Base-by-base conservation (phyloP, 306 rosid genomes). In the Sophora flavescens region DNA sequence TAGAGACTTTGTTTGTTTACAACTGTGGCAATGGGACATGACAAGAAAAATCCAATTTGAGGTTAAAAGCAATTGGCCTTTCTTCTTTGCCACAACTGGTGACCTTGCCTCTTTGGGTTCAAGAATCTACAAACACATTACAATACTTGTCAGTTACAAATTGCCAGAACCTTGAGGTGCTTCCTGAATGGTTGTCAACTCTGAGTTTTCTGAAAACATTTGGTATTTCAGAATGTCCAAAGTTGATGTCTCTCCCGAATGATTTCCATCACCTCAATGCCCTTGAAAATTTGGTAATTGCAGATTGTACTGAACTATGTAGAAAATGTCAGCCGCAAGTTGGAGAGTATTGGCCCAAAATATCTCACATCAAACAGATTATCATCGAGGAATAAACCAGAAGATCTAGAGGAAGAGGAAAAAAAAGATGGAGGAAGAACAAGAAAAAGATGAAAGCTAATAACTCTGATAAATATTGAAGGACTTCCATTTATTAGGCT, bases 311-410 rank as follows among this genome's bases (percentile, higher is more conserved):
- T 0, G 6, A 39, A 7, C 2, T 0, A 39, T 39, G 8, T 39
- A 1, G 17, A 58, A 58, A 42, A 9, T 42, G 0, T 9, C 50
- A n/a, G 11, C 77, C 1, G 6, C 68, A 42, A 26, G 15, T 8
- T 28, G 68, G 44, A 42, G 77, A 50, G 63, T 22, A 7, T 36
- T 75, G 72, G 79, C 17, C 44, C 38, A 41, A 48, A 5, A 61
- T 75, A 35, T 63, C 72, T 2, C 63, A 63, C 48, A 18, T 63
- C 28, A 75, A 75, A 38, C 6, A 1, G 1, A 26, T 61, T 61
- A 0, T 1, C 7, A 61, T 74, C 26, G 3, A 5, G 22, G 22
- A 22, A 22, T 38, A 41, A 38, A 12, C 18, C 48, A 6, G 0
- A 16, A 10, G 53, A 36, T 15, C 32, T 15, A 16, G 7, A 16